Evolutionary conservation across 352 stramenopile genomes (phyloP), one percentile per base, ranked within the genome.

Genomic region (Globisporangium abappressorium): DNA sequence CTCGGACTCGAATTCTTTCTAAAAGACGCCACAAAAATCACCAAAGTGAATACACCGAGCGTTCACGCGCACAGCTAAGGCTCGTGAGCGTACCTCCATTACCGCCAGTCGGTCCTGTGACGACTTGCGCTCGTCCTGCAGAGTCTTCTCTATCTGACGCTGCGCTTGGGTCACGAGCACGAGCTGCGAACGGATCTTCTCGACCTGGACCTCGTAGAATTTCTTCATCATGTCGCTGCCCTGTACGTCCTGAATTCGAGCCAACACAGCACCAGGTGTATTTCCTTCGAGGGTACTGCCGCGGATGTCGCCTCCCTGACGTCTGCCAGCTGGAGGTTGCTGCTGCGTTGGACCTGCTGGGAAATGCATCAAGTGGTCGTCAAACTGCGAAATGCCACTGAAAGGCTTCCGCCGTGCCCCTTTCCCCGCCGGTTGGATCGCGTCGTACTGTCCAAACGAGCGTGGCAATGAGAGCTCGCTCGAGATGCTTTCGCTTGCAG

Each of bases 151-250:
- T 12, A 84, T 57, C 33, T 87, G 76, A 9, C 64, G 75, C 38
- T 92, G 80, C 0, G 76, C 66, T 28, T 89, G 79, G 8, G 80
- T 72, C 51, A 73, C 72, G 9, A 87, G 51, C 0, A 69, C 71
- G 30, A 93, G 69, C 65, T 94, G 84, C 24, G 73, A 65, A 54
- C 86, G 81, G 36, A 93, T 83, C 68, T 91, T 87, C 14, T 85
- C 80, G n/a, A 92, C 85, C 64, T 93, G 85, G 26, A 85, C 79
- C 70, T 93, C 82, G 69, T 92, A 94, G 56, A 93, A 92, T 68
- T 87, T 88, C 64, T 88, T 85, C 82, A 93, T 89, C 43, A 91
- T 72, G 14, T 81, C 64, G 56, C 58, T 55, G 73, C 71, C 33
- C 11, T 47, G 24, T 20, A 14, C 55, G 22, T 49, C 56, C 5